Conservation (phyloP, 805 yeast species). For the Candida corydali region DNA sequence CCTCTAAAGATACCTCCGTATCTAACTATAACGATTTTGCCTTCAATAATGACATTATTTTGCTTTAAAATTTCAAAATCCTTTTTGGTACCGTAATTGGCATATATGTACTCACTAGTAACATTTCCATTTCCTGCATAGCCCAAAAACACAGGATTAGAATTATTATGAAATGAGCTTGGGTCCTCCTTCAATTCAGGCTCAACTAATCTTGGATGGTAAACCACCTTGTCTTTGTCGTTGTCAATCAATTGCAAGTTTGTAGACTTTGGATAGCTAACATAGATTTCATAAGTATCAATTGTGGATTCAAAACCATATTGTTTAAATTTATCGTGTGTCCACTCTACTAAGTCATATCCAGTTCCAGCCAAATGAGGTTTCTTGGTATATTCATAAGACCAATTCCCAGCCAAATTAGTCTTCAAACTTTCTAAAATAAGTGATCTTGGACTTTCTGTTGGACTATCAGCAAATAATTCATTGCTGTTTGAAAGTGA, state of each 20-base stretch:
- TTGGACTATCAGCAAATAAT: background rate
- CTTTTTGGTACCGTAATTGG: conserved; percentile 53
- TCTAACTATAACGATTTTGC: conserved; percentile 59
- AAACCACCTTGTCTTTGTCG: conserved; percentile 31
- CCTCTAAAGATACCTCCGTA: conserved; percentile 51
- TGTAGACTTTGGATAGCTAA: conserved; percentile 48
- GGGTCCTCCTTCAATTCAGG: conserved; percentile 40
- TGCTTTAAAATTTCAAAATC: conserved; percentile 47
- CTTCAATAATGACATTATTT: conserved; percentile 41
- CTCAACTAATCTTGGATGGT: conserved; percentile 49
- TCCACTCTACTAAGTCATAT: conserved; percentile 43
- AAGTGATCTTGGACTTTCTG: conserved; percentile 6
- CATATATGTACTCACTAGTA: conserved; percentile 51
- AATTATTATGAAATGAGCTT: conserved; percentile 33
- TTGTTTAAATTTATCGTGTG: conserved; percentile 44
- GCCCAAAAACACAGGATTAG: conserved; percentile 52
- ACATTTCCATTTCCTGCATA: conserved; percentile 65
- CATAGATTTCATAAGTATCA: conserved; percentile 56
- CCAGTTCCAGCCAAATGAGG: conserved; percentile 48
- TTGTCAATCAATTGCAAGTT: conserved; percentile 28
- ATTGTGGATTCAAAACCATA: conserved; percentile 48
- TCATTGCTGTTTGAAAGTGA: background rate
- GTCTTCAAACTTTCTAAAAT: conserved; percentile 26
- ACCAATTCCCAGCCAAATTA: conserved; percentile 42
- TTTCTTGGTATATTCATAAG: conserved; percentile 35